Percentiles rank a stretch among this genome's conserved stretches.
Conservation (phyloP, 768 basidiomycete genomes). For the Podaxis sp. region DNA sequence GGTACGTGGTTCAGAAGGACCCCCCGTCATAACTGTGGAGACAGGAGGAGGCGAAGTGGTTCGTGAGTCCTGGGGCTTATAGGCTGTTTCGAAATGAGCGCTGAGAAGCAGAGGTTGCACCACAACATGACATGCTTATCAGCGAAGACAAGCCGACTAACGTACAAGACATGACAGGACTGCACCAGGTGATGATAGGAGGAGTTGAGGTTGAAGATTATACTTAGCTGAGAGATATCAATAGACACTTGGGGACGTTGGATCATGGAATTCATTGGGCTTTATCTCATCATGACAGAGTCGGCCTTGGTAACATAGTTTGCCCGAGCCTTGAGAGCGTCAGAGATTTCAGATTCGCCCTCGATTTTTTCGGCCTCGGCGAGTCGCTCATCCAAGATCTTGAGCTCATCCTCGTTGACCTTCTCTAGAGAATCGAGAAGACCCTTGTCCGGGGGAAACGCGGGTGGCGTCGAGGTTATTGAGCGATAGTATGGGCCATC, state of each 20-base stretch:
- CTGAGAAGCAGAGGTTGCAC: not conserved
- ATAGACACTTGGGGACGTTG: too few species aligned
- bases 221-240: too few species aligned
- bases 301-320: too few species aligned
- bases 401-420: constrained; percentile 71
- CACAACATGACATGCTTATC: not conserved
- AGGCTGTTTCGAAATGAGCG: too few species aligned
- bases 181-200: too few species aligned
- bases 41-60: not conserved
- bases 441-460: constrained; percentile 47
- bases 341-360: constrained; percentile 92
- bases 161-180: too few species aligned
- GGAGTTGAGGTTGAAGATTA: too few species aligned
- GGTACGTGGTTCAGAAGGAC: not conserved
- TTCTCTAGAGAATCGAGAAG: constrained; percentile 62
- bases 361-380: constrained; percentile 87
- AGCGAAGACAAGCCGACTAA: too few species aligned
- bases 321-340: constrained; percentile 81
- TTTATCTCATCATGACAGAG: too few species aligned
- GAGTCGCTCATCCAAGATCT: constrained; percentile 73
- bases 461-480: constrained; percentile 49
- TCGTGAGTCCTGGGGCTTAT: not conserved
- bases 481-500: constrained; percentile 80
- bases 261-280: too few species aligned
- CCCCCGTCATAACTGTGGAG: not conserved